Evolutionary conservation across 2,329 filamentous ascomycete species (phyloP).

Genomic region (Claviceps sorghi): DNA sequence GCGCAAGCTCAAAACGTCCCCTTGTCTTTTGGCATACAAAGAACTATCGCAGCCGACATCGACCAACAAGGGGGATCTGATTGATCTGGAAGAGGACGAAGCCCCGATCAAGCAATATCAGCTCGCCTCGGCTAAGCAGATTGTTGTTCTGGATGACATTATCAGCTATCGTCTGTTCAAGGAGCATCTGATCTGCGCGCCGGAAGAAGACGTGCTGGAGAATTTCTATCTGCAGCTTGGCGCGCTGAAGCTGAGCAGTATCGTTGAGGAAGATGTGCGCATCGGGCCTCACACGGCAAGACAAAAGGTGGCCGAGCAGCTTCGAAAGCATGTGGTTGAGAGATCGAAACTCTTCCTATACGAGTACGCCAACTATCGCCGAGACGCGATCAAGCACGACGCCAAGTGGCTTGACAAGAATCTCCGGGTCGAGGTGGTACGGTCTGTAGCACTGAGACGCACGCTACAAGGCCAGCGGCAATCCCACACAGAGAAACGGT

Average conservation of each 20-base stretch:
- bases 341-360: slow-evolving; percentile 81
- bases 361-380: slow-evolving; percentile 53
- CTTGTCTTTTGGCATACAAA: slow-evolving; percentile 71
- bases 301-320: slow-evolving; percentile 50
- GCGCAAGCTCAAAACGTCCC: slow-evolving; percentile 56
- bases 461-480: slow-evolving; percentile 58
- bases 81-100: slow-evolving; percentile 44
- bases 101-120: slow-evolving; percentile 62
- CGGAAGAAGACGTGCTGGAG: slow-evolving; percentile 78
- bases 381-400: slow-evolving; percentile 72
- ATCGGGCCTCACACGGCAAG: slow-evolving; percentile 54
- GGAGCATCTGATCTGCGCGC: slow-evolving; percentile 67
- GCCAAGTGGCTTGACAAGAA: slow-evolving; percentile 83
- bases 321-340: slow-evolving; percentile 75
- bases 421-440: slow-evolving; percentile 62
- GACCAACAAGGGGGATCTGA: slow-evolving; percentile 28
- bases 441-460: slow-evolving; percentile 60
- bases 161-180: slow-evolving; percentile 83
- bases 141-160: slow-evolving; percentile 76
- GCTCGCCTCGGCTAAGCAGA: slow-evolving; percentile 54
- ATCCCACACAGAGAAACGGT: slow-evolving; percentile 59
- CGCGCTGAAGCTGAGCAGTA: slow-evolving; percentile 56
- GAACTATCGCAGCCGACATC: slow-evolving; percentile 39
- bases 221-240: slow-evolving; percentile 73
- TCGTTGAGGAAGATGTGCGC: slow-evolving; percentile 64